A percentile compares a stretch with the other conserved stretches of the same genome.
Conservation (phyloP, 2,329 filamentous ascomycete species). For the Xylaria sp. region DNA sequence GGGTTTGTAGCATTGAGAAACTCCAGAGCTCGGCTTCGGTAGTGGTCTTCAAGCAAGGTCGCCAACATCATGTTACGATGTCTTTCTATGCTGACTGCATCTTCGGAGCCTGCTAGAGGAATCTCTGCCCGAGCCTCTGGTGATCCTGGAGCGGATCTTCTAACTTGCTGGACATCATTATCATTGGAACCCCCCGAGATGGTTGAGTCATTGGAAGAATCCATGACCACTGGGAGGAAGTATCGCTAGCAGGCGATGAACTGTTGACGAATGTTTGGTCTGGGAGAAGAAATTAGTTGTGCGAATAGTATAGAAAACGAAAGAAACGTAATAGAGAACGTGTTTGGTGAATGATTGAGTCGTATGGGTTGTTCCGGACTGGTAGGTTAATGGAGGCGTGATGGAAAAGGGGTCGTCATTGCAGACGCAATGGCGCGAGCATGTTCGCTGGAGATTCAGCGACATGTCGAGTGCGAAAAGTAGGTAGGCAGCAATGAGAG, state of each 20-base stretch:
- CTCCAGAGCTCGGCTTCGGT: conserved; percentile 28
- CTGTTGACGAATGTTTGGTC: conserved; percentile 1
- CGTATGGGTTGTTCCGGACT: not conserved
- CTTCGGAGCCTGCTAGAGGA: conserved; percentile 15
- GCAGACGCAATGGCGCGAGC: not conserved
- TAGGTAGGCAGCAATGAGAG: not conserved
- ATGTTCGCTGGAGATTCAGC: not conserved
- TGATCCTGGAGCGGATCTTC: conserved; percentile 12
- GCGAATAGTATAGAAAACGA: not conserved
- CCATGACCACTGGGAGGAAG: conserved; percentile 14
- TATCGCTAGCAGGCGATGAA: not conserved
- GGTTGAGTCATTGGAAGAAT: conserved; percentile 14
- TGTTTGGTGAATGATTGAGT: not conserved
- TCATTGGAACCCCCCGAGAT: conserved; percentile 12
- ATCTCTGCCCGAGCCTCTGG: conserved; percentile 1
- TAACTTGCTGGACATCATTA: conserved; percentile 21
- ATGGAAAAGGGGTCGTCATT: not conserved
- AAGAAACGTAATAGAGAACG: not conserved
- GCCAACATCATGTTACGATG: conserved; percentile 33
- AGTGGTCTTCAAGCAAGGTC: conserved; percentile 31
- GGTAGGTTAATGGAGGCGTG: not conserved
- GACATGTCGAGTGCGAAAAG: not conserved
- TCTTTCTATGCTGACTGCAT: conserved; percentile 22
- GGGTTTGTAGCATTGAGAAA: conserved; percentile 26
- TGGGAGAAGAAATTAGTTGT: not conserved